A percentile compares a stretch with the other conserved stretches of the same genome.
phyloP scores from a whole-genome alignment of 306 rosid genomes.

The Myrica gale region DNA sequence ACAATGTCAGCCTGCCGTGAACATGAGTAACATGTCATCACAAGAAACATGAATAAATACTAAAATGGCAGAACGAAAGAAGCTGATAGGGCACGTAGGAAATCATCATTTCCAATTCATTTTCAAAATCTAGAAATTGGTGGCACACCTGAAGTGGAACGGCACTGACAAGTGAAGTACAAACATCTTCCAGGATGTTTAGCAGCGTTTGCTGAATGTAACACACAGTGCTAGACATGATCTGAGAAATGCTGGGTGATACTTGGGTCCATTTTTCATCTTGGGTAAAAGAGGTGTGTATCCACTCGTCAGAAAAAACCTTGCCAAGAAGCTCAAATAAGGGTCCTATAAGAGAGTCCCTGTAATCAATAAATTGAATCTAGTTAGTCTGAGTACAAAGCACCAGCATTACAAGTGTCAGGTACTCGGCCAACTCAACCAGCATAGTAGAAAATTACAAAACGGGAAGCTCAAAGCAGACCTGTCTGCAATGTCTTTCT shows the following conservation, averaged over 20 bases:
- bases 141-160: constrained; percentile 39
- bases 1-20: constrained; percentile 47
- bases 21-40: not conserved
- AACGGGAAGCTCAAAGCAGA: constrained; percentile 22
- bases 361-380: constrained; percentile 38
- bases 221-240: constrained; percentile 28
- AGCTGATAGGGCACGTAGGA: not conserved
- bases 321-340: constrained; percentile 62
- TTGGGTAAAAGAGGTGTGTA: constrained; percentile 30
- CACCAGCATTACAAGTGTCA: too few species aligned
- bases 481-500: constrained; percentile 75
- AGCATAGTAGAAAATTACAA: not conserved
- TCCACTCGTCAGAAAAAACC: constrained; percentile 56
- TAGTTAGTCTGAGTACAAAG: constrained; percentile 17
- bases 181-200: constrained; percentile 72
- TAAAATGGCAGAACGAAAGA: constrained; percentile 8
- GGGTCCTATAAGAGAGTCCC: constrained; percentile 65
- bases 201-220: constrained; percentile 75
- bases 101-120: constrained; percentile 2
- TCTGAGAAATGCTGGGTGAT: constrained; percentile 35
- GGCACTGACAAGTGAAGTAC: constrained; percentile 42
- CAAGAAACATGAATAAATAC: constrained; percentile 10
- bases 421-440: too few species aligned
- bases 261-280: constrained; percentile 33
- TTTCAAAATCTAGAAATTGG: constrained; percentile 11